Conservation (phyloP, 1,139 yeast genomes). For the Candida albicans region DNA sequence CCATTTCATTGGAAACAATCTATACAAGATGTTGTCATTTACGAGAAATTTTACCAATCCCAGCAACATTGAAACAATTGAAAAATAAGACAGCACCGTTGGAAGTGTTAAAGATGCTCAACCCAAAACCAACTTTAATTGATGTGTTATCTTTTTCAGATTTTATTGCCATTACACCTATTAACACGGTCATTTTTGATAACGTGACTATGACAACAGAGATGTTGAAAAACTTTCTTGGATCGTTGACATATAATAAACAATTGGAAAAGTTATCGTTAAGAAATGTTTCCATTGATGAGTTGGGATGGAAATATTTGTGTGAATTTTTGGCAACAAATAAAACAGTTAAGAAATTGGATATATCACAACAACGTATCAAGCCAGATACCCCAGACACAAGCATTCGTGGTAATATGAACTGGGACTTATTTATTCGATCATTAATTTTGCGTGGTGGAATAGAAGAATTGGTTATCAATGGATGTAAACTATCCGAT, state of each 20-base stretch:
- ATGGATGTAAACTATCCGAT: constrained; percentile 70
- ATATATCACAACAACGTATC: constrained; percentile 74
- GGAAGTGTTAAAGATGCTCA: constrained; percentile 73
- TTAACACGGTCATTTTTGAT: constrained; percentile 76
- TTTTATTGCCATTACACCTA: constrained; percentile 80
- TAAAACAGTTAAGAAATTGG: constrained; percentile 61
- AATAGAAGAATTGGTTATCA: constrained; percentile 76
- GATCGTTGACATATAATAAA: constrained; percentile 59
- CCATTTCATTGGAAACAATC: constrained; percentile 61
- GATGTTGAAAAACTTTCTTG: constrained; percentile 70
- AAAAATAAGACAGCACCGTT: constrained; percentile 75
- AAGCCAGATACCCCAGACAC: constrained; percentile 48
- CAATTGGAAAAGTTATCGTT: constrained; percentile 70
- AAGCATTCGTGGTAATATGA: constrained; percentile 61
- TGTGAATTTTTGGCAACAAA: constrained; percentile 71
- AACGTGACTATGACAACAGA: constrained; percentile 78
- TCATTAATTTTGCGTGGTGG: constrained; percentile 65
- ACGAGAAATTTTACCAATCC: constrained; percentile 88
- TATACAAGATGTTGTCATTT: constrained; percentile 93
- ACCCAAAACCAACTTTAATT: constrained; percentile 88
- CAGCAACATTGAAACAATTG: constrained; percentile 84
- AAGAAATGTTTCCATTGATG: constrained; percentile 75
- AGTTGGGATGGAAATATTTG: constrained; percentile 67
- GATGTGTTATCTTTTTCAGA: constrained; percentile 88
- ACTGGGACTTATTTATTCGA: constrained; percentile 71